Base-by-base conservation (phyloP, 2,329 filamentous ascomycete genomes). In the Colletotrichum tofieldiae region DNA sequence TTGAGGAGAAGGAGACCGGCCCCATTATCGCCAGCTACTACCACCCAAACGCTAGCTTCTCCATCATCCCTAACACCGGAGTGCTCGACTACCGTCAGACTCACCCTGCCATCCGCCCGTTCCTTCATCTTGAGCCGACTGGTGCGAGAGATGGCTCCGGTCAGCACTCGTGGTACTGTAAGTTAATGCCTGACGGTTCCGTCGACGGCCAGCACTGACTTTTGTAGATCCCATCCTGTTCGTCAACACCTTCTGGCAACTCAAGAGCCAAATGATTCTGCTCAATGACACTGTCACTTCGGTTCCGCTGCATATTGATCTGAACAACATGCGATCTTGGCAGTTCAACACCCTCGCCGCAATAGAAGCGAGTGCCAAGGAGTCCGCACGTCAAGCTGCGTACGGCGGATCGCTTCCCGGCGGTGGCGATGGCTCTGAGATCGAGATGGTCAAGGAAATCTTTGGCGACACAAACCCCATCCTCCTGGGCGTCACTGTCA, bases 391-490 rank as follows among this genome's bases (percentile, higher is more conserved):
- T 56, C 92, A 94, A 80, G 93, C 93, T 62, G 94, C 95, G 1
- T 90, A 89, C 69, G 95, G 94, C 56, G 87, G 91, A 45, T 85
- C 91, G 3, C 86, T 93, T 7, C 90, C 94, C 0, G 93, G 93
- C 45, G 93, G 93, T 67, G 93, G 95, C 69, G 96, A 98, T 79
- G 96, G 96, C 52, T 94, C 90, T 69, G 96, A 99, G 83, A 94
- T 98, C 78, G 96, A 99, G 81, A 94, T 98, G 89, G 92, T 99
- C 86, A 99, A 99, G 86, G 93, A 97, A 79, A 93, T 98, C 59
- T 88, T 99, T 49, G 88, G 98, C 47, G 94, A 98, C 84, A 98
- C 95, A 37, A 98, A 98, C 83, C 93, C 94, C 45, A 97, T 95
- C 80, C 91, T 99, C 39, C 90, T 99, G 49, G 92, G 89, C 35